These are phyloP conservation scores for Dillenia suffruticosa DNA, from an alignment of 164 flowering plant genomes.

Conservation along the genomic window DNA sequence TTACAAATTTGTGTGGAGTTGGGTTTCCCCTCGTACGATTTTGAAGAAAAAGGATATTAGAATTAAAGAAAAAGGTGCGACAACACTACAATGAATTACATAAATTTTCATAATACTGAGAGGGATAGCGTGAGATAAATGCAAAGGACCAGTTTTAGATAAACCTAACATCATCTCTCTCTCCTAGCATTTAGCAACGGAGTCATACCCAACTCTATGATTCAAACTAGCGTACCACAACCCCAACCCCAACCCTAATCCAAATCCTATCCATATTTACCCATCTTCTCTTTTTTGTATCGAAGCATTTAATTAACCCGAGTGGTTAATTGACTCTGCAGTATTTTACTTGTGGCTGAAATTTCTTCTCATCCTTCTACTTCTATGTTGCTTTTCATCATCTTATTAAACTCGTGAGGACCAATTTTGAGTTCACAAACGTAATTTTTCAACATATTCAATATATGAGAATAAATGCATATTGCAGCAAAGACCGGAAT, in stretches of 20 bases:
- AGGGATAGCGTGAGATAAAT: slow-evolving; percentile 8
- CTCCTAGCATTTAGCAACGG: neutral
- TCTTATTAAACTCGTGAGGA: slow-evolving; percentile 10
- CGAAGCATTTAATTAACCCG: slow-evolving; percentile 4
- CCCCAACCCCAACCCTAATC: neutral
- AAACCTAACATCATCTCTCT: slow-evolving; percentile 29
- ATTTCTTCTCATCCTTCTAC: neutral
- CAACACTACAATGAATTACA: no score
- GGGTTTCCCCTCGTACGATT: no score
- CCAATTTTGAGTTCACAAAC: no score
- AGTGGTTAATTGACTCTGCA: neutral
- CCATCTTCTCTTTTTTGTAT: neutral
- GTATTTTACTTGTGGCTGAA: neutral
- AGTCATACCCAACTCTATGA: slow-evolving; percentile 33
- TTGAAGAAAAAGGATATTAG: no score
- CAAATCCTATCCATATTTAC: slow-evolving; percentile 4
- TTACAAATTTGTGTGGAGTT: no score
- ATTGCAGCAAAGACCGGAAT: no score
- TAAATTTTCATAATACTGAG: neutral
- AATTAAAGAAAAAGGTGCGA: no score
- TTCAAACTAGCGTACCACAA: neutral
- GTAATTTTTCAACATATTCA: no score
- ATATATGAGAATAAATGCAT: no score
- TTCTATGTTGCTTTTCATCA: slow-evolving; percentile 1
- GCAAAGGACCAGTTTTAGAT: slow-evolving; percentile 24